Percentiles rank a stretch among this genome's conserved stretches.
phyloP scores from a whole-genome alignment of 192 early-diverging fungal genomes.

The Spizellomyces punctatus region DNA sequence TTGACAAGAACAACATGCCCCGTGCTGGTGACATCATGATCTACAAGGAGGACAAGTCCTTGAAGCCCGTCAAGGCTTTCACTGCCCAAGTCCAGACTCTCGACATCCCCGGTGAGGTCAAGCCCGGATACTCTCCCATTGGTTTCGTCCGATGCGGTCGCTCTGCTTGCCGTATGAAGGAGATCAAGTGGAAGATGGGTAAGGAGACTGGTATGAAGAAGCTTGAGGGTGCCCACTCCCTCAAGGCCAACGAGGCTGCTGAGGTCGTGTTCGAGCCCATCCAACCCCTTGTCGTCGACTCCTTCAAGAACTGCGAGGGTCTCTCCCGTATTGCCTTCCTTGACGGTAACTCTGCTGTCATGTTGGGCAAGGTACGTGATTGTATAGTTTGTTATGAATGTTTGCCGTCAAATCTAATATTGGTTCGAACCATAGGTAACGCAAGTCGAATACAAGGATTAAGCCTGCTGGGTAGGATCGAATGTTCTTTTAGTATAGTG shows the following conservation, averaged over 20 bases:
- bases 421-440: too few relatives aligned
- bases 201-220: slow-evolving; percentile 89
- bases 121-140: slow-evolving; percentile 92
- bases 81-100: slow-evolving; percentile 94
- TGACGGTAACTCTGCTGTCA: slow-evolving; percentile 29
- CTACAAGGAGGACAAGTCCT: slow-evolving; percentile 92
- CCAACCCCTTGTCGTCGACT: slow-evolving; percentile 36
- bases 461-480: too few relatives aligned
- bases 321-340: slow-evolving; percentile 38
- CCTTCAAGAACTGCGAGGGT: slow-evolving; percentile 40
- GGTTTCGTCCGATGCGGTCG: slow-evolving; percentile 96
- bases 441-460: too few relatives aligned
- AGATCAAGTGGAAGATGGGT: slow-evolving; percentile 93
- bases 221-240: slow-evolving; percentile 91
- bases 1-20: slow-evolving; percentile 96
- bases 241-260: slow-evolving; percentile 75
- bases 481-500: too few relatives aligned
- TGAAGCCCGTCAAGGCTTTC: slow-evolving; percentile 90
- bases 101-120: slow-evolving; percentile 96
- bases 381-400: too few relatives aligned
- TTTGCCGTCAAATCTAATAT: too few relatives aligned
- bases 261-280: slow-evolving; percentile 39
- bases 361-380: slow-evolving; percentile 20
- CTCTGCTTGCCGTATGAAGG: slow-evolving; percentile 94
- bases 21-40: slow-evolving; percentile 95